phyloP scores from a whole-genome alignment of 305 asterid genomes.

The Solanum hybrid region DNA sequence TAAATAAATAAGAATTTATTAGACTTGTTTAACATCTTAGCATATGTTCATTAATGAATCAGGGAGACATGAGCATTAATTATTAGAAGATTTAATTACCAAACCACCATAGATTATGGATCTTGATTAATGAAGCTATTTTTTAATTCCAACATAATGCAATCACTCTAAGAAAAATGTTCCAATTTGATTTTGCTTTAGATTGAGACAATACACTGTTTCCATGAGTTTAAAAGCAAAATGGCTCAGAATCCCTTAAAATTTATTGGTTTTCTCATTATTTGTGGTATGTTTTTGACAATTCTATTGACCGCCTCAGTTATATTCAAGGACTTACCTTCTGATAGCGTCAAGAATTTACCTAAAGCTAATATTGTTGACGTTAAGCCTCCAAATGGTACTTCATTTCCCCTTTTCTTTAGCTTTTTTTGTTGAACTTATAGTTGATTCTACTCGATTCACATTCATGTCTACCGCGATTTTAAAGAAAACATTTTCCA shows the following conservation, averaged over 20 bases:
- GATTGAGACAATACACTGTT: constrained; percentile 12
- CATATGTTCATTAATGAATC: background rate
- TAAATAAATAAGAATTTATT: background rate
- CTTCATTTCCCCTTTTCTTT: background rate
- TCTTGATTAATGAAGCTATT: background rate
- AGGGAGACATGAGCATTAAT: background rate
- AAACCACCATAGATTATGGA: background rate
- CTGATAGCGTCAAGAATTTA: constrained; percentile 33
- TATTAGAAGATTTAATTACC: background rate
- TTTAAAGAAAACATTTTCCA: background rate
- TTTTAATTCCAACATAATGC: background rate
- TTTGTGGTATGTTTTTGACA: constrained; percentile 39
- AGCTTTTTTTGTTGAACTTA: background rate
- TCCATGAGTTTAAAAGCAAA: constrained; percentile 11
- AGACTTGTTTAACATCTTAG: background rate
- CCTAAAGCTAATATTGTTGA: constrained; percentile 32
- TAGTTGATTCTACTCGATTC: background rate
- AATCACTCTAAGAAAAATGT: background rate
- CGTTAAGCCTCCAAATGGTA: constrained; percentile 33
- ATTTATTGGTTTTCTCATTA: constrained; percentile 28
- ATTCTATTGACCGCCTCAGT: constrained; percentile 43
- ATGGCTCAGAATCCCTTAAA: constrained; percentile 29
- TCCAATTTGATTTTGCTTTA: background rate
- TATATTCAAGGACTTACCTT: constrained; percentile 33
- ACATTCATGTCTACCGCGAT: background rate